phyloP scores from a whole-genome alignment of 1,284 basidiomycete species.

The Meira nashicola region DNA sequence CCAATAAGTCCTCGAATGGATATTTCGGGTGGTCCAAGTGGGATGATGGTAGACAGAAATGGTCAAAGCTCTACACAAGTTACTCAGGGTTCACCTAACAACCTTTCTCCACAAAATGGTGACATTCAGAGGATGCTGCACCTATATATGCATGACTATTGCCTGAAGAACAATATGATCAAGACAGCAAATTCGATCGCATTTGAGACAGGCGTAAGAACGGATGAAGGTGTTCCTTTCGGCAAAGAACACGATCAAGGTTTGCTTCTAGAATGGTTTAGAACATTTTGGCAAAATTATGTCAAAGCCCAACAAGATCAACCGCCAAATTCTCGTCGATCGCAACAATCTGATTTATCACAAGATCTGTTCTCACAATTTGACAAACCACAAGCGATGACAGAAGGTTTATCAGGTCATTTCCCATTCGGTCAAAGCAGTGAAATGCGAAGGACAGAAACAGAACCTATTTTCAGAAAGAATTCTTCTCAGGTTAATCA shows the following conservation, averaged over 20 bases:
- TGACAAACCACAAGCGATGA: neutral
- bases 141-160: conserved; percentile 12
- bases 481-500: neutral
- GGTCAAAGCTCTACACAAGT: neutral
- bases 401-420: neutral
- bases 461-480: neutral
- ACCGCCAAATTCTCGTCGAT: neutral
- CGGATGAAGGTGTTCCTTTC: conserved; percentile 5
- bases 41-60: neutral
- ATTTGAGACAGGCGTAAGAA: neutral
- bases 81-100: neutral
- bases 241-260: neutral
- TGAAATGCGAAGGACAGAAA: neutral
- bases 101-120: neutral
- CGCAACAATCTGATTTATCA: neutral
- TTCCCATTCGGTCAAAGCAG: neutral
- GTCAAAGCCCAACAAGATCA: neutral
- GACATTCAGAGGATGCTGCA: conserved; percentile 2
- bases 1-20: neutral
- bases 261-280: conserved; percentile 6
- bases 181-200: conserved; percentile 6
- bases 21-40: neutral
- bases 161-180: conserved; percentile 2
- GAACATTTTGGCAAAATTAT: conserved; percentile 4
- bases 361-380: neutral